Percentiles rank a stretch among this genome's conserved stretches.
Conservation (phyloP, 208 protist genomes). For the Trypanosoma cruzi region DNA sequence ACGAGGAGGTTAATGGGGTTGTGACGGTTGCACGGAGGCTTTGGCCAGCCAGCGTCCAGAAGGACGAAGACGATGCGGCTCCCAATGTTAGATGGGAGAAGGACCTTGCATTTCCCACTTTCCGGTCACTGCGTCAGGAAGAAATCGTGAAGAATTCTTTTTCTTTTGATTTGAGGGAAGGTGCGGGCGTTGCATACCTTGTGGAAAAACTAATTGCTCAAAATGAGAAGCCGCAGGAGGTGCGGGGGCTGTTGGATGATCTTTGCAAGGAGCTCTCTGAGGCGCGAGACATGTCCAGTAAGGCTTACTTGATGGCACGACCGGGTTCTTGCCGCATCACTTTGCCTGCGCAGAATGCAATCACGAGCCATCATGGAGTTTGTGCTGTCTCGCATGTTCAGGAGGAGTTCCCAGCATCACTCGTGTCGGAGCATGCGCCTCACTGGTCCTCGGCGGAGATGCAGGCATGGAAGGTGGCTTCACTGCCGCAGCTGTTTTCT, state of each 20-base stretch:
- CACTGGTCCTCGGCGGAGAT: not conserved
- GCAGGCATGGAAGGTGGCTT: not conserved
- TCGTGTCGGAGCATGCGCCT: not conserved
- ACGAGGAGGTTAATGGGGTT: too few species aligned
- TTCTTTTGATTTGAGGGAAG: not conserved
- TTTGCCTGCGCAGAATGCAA: not conserved
- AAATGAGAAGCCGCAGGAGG: conserved; percentile 6
- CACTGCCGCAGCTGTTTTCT: conserved; percentile 17
- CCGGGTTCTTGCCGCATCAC: not conserved
- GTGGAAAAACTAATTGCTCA: conserved; percentile 21
- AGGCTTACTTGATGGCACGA: not conserved
- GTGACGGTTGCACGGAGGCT: too few species aligned
- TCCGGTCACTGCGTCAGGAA: not conserved
- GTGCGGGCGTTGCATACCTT: not conserved
- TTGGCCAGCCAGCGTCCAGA: too few species aligned
- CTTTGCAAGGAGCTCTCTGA: conserved; percentile 1
- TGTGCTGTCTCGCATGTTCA: not conserved
- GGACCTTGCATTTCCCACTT: not conserved
- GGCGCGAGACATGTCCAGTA: not conserved
- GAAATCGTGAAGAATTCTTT: not conserved
- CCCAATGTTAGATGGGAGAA: not conserved
- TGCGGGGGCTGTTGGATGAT: conserved; percentile 6
- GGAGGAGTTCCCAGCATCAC: not conserved
- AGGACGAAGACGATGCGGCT: not conserved
- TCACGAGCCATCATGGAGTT: not conserved